Evolutionary conservation across 164 flowering plant genomes (phyloP), one percentile per base, ranked within the genome.

Genomic region (Tetrastigma voinierianum): DNA sequence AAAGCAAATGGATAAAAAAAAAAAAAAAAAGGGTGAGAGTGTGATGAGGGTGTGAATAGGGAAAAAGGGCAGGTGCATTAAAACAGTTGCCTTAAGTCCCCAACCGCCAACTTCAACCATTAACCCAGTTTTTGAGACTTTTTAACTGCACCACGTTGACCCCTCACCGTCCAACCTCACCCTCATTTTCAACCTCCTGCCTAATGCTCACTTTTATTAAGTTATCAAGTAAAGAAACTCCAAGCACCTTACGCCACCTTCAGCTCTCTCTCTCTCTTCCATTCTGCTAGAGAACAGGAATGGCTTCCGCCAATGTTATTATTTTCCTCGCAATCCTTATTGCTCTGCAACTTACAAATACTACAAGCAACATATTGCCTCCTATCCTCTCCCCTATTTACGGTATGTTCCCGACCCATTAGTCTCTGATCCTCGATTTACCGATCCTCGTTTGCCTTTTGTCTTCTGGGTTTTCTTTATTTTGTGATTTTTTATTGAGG

Each of bases 351-450:
- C 58, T 70, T 9, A 44, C 40, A 48, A 21, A 65, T n/a, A 62
- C 75, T 51, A 3, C 17, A 6, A 21, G 66, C 51, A 67, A 76
- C 69, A 16, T 70, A 14, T 49, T 81, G 9, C 49, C 84, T 45
- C 84, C 84, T 17, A 49, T 76, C 15, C 69, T 78, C 32, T 54
- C 81, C 18, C 80, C 84, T 13, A 10, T 70, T 49, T 48, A 71
- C 16, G 80, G 82, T 81, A 47, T 49, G 72, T 57, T 51, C 1
- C 18, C 14, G 9, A 14, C 53, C n/a, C 40, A 14, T 49, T 4
- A 16, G 12, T 18, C 23, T 48, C 54, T 12, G 6, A 17, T 20
- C 3, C 10, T 48, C 40, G 5, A 16, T 43, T 43, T 55, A 9
- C 10, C 20, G 32, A 23, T 16, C 4, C 15, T 46, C 0, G 17